These are phyloP conservation scores for Fusarium sp. DNA, from an alignment of 2,329 filamentous ascomycete genomes.

Conservation along the genomic window DNA sequence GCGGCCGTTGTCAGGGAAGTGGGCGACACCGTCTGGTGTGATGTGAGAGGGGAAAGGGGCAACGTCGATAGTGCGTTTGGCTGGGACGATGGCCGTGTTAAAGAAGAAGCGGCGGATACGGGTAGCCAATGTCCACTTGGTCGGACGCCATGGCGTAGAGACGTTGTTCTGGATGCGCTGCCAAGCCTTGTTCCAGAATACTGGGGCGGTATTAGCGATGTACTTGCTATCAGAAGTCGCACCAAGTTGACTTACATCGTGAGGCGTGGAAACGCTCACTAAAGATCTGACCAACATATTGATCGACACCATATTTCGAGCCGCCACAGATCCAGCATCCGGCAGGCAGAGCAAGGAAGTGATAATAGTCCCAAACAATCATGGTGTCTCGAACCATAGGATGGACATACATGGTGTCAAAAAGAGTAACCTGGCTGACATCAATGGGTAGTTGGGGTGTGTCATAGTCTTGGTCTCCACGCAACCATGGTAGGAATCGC, in stretches of 20 bases:
- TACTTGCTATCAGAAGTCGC: not conserved
- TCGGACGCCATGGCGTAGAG: constrained; percentile 48
- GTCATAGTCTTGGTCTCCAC: constrained; percentile 45
- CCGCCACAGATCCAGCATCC: constrained; percentile 39
- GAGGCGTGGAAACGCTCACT: constrained; percentile 44
- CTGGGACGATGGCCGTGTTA: constrained; percentile 47
- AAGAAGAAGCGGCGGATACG: constrained; percentile 49
- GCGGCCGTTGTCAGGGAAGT: constrained; percentile 43
- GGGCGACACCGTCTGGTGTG: constrained; percentile 53
- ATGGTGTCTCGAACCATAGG: constrained; percentile 42
- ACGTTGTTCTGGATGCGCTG: constrained; percentile 52
- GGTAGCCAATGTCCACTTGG: constrained; percentile 38
- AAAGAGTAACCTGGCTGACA: constrained; percentile 15
- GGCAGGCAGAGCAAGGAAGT: constrained; percentile 42
- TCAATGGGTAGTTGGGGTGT: constrained; percentile 37
- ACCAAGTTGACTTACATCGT: constrained; percentile 30
- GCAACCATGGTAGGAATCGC: constrained; percentile 54
- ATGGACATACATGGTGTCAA: constrained; percentile 17
- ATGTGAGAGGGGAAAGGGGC: constrained; percentile 51
- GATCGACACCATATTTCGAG: constrained; percentile 36
- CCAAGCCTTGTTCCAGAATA: constrained; percentile 52
- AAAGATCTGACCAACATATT: constrained; percentile 40
- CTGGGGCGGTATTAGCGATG: constrained; percentile 21
- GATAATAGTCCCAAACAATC: constrained; percentile 55
- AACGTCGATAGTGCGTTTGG: constrained; percentile 48